Evolutionary conservation across 2,329 filamentous ascomycete genomes (phyloP).

Genomic region (Sclerotinia glacialis): DNA sequence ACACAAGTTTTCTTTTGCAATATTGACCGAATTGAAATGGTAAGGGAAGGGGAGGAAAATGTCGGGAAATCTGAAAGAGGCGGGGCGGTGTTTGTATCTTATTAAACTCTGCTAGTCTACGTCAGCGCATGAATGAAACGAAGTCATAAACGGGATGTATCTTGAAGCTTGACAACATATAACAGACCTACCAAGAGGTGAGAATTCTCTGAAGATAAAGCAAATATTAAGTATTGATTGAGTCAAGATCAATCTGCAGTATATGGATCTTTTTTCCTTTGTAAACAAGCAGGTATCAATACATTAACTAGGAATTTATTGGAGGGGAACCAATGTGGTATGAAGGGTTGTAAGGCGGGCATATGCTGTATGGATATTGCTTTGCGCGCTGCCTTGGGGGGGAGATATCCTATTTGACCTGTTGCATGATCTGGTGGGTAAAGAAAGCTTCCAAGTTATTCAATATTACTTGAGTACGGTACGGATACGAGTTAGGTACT

Average conservation of each 20-base stretch:
- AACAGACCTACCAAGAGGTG: background rate
- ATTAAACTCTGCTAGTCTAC: conserved; percentile 37
- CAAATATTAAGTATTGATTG: conserved; percentile 6
- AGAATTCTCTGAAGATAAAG: background rate
- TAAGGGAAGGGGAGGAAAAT: conserved; percentile 23
- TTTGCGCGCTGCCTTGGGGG: background rate
- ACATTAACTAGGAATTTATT: conserved; percentile 2
- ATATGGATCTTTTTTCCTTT: background rate
- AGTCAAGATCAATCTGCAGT: background rate
- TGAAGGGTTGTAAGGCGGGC: conserved; percentile 1
- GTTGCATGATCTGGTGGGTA: conserved; percentile 21
- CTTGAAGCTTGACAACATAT: conserved; percentile 1
- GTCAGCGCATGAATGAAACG: conserved; percentile 36
- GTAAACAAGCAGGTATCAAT: background rate
- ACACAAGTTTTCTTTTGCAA: background rate
- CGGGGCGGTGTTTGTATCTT: conserved; percentile 36
- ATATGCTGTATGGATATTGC: background rate
- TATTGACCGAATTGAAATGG: conserved; percentile 21
- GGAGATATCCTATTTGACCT: background rate
- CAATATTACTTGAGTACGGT: background rate
- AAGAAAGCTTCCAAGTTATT: background rate
- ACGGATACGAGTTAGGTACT: no score
- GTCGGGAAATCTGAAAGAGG: conserved; percentile 25
- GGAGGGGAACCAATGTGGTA: background rate
- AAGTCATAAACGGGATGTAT: conserved; percentile 12